Conservation (phyloP, 1,284 basidiomycete genomes). For the Fomitopsis palustris region DNA sequence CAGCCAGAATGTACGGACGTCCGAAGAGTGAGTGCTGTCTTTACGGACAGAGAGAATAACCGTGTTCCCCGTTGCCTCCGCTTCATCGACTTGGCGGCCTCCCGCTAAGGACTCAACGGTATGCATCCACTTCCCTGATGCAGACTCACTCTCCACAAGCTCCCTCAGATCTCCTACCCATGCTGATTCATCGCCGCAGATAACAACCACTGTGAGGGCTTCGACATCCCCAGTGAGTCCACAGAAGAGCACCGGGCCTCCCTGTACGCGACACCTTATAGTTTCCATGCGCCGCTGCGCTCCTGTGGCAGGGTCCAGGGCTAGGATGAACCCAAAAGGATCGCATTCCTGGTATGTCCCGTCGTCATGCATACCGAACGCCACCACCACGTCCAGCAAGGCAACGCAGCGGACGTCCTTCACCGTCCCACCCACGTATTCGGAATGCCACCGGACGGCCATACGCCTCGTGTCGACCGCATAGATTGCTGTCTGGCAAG, state of each 20-base stretch:
- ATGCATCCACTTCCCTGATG: too few relatives aligned
- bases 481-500: neutral
- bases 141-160: neutral
- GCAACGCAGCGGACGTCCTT: neutral
- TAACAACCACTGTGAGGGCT: neutral
- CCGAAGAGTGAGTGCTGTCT: too few relatives aligned
- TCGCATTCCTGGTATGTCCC: neutral
- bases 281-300: neutral
- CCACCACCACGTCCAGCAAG: neutral
- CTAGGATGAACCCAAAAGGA: neutral
- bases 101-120: too few relatives aligned
- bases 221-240: neutral
- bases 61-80: too few relatives aligned
- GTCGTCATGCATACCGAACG: neutral
- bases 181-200: neutral
- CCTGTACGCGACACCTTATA: neutral
- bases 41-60: too few relatives aligned
- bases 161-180: neutral
- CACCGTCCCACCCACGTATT: neutral
- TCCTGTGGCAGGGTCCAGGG: neutral
- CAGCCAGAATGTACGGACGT: too few relatives aligned
- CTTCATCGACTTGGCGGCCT: too few relatives aligned
- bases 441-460: neutral
- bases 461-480: neutral
- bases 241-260: neutral